Percentiles rank a stretch among this genome's conserved stretches.
These are phyloP conservation scores for Aspergillus nomiae DNA, from an alignment of 2,329 filamentous ascomycete genomes.

Conservation along the genomic window DNA sequence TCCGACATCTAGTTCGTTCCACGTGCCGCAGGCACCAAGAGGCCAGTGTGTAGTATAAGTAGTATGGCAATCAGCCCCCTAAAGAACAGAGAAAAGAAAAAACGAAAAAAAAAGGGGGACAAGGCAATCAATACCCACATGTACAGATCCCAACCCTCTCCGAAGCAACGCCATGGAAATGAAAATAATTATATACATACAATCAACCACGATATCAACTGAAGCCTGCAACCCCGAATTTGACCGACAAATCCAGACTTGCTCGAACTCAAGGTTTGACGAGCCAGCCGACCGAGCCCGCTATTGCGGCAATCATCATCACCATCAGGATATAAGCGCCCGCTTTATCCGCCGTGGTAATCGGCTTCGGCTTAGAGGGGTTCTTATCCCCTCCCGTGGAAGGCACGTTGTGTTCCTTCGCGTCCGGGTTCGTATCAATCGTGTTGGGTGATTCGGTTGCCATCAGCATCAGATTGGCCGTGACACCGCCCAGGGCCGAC, in stretches of 20 bases:
- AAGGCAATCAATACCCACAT: slow-evolving; percentile 1
- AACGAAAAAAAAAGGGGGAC: neutral
- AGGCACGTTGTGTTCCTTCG: slow-evolving; percentile 45
- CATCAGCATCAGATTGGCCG: slow-evolving; percentile 57
- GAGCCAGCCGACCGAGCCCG: slow-evolving; percentile 7
- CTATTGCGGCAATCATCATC: slow-evolving; percentile 18
- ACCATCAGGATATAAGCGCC: slow-evolving; percentile 36
- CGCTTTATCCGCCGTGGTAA: slow-evolving; percentile 28
- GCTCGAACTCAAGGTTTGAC: slow-evolving; percentile 1
- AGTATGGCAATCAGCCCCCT: neutral
- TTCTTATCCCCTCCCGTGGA: slow-evolving; percentile 25
- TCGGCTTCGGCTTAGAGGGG: slow-evolving; percentile 4
- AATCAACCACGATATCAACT: neutral
- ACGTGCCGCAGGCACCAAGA: neutral
- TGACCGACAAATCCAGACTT: too few relatives aligned
- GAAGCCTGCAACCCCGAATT: neutral
- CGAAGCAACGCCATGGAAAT: neutral
- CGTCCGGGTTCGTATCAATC: slow-evolving; percentile 49
- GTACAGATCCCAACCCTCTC: neutral
- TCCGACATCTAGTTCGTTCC: neutral
- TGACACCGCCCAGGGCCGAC: slow-evolving; percentile 64
- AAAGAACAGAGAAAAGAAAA: neutral
- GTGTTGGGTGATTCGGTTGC: slow-evolving; percentile 47
- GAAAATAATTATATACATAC: neutral
- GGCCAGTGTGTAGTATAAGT: neutral